Evolutionary conservation across 805 yeast genomes (phyloP).

Genomic region (Starmera quercuum): DNA sequence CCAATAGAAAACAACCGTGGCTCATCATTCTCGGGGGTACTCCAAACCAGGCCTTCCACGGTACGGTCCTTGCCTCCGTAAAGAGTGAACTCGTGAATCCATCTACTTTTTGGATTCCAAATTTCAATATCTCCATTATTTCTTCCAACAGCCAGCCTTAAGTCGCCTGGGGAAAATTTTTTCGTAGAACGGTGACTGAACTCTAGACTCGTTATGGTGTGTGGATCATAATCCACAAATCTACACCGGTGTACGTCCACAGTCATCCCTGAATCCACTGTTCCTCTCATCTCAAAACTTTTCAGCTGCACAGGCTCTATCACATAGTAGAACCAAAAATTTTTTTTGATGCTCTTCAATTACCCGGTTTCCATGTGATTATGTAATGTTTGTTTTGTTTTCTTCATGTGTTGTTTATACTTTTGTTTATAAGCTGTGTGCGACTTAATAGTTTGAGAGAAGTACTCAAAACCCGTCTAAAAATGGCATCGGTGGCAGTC

Average conservation of each 20-base stretch:
- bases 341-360: too few relatives aligned
- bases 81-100: conserved; percentile 72
- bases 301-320: background rate
- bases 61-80: conserved; percentile 80
- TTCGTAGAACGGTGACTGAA: conserved; percentile 58
- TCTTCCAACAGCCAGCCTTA: conserved; percentile 86
- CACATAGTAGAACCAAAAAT: too few relatives aligned
- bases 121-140: conserved; percentile 93
- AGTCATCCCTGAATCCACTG: background rate
- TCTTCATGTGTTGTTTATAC: too few relatives aligned
- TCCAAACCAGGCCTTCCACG: conserved; percentile 87
- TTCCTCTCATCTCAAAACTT: background rate
- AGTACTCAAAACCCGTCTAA: too few relatives aligned
- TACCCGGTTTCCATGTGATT: too few relatives aligned
- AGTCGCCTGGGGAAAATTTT: conserved; percentile 40
- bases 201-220: conserved; percentile 71
- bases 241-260: conserved; percentile 69
- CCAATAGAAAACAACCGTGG: conserved; percentile 87
- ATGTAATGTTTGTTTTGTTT: too few relatives aligned
- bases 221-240: conserved; percentile 84
- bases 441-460: too few relatives aligned
- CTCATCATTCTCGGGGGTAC: conserved; percentile 36
- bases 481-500: conserved; percentile 8
- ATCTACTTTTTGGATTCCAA: conserved; percentile 80
- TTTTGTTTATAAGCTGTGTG: too few relatives aligned